Conservation (phyloP, 2,329 filamentous ascomycete species). For the Lasiodiplodia gonubiensis region DNA sequence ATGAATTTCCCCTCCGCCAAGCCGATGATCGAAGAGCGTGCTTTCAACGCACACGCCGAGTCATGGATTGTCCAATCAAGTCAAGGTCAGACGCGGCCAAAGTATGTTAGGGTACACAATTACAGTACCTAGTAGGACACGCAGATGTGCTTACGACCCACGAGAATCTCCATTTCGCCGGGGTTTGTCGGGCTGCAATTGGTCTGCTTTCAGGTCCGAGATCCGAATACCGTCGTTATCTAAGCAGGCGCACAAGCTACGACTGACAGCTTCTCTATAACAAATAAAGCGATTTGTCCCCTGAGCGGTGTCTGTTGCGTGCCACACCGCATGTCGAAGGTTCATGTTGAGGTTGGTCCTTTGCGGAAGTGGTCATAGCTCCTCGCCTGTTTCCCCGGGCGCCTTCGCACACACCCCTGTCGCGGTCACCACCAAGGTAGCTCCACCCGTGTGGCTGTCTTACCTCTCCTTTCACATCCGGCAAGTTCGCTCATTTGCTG, state of each 20-base stretch:
- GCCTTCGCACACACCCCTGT: constrained; percentile 3
- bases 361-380: background rate
- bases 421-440: background rate
- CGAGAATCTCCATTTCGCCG: background rate
- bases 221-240: background rate
- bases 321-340: background rate
- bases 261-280: background rate
- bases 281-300: background rate
- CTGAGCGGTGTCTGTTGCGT: background rate
- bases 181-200: background rate
- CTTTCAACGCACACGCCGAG: background rate
- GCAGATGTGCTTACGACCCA: background rate
- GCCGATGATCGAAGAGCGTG: constrained; percentile 14
- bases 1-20: background rate
- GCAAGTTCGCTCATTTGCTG: constrained; percentile 4
- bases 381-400: constrained; percentile 11
- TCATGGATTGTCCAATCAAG: background rate
- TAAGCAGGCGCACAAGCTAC: background rate
- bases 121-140: background rate
- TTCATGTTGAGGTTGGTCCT: background rate
- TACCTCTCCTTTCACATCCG: background rate
- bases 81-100: background rate
- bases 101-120: background rate
- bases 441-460: constrained; percentile 1
- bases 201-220: background rate